Evolutionary conservation across 805 yeast species (phyloP), one percentile per base, ranked within the genome.

Genomic region (Zygotorulaspora danielsina): DNA sequence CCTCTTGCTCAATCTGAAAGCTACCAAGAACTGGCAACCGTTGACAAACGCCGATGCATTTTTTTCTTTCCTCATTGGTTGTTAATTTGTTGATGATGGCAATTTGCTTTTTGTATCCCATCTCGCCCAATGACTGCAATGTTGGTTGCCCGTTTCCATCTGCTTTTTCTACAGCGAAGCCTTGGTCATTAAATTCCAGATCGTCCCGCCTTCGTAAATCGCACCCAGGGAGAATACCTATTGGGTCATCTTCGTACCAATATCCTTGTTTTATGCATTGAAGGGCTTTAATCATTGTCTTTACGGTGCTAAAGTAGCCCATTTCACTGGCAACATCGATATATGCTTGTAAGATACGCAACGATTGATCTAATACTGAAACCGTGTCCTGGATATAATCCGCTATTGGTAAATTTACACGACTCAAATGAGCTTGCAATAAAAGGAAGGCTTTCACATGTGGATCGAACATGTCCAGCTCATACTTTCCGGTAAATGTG

Each of bases 321-420:
- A 79, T 55, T 51, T 90, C 97, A 2, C 96, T 78, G 1, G 93
- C 79, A 15, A 85, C 86, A 63, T 93, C 99, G 43, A 90, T 81
- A 50, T 76, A 82, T 0, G 97, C 97, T 58, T 93, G 98, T 38
- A 89, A 65, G 46, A 93, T 82, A 75, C 98, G 95, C 55, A 93
- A 69, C 6, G 95, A 79, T 65, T 93, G 98, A 56, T 94, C 99
- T 41, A 93, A 67, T 7, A 93, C 95, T 0, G 97, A 81, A 10
- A 88, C 78, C 0, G 96, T 88, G 62, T 93, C 98, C 57, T 90
- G 97, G 7, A 83, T 71, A 58, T 93, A 93, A 69, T 93, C 99
- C 0, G 95, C 94, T 54, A 93, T 85, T 2, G 97, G 98, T 34
- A 93, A 67, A 43, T 85, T 93, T 5, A 81, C 54, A 38, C 96